Conservation (phyloP, 2,329 filamentous ascomycete genomes). For the Epichloe glyceriae region DNA sequence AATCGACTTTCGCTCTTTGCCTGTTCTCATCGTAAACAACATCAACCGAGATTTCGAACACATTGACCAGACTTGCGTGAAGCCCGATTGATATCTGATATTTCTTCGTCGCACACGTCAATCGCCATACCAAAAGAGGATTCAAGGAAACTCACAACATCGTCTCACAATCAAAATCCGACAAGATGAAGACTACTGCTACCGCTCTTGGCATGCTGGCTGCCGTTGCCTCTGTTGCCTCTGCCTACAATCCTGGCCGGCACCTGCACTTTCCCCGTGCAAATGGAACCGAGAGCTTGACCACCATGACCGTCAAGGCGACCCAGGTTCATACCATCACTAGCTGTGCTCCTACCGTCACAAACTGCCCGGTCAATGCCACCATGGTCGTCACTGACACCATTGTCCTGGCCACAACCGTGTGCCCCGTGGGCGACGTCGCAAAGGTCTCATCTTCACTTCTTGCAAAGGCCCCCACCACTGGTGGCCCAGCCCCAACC, state of each 20-base stretch:
- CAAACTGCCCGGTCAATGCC: slow-evolving; percentile 35
- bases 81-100: background rate
- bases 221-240: slow-evolving; percentile 32
- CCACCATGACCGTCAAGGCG: slow-evolving; percentile 36
- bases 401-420: slow-evolving; percentile 25
- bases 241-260: slow-evolving; percentile 24
- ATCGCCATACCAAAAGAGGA: background rate
- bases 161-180: slow-evolving; percentile 2
- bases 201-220: slow-evolving; percentile 32
- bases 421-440: slow-evolving; percentile 33
- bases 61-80: background rate
- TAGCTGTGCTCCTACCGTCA: slow-evolving; percentile 43
- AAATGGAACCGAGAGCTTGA: slow-evolving; percentile 17
- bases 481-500: background rate
- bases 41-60: background rate
- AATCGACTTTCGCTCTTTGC: slow-evolving; percentile 21
- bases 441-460: slow-evolving; percentile 27
- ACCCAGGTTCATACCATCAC: slow-evolving; percentile 45
- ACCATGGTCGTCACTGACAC: slow-evolving; percentile 25
- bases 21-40: background rate
- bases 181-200: slow-evolving; percentile 36
- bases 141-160: background rate
- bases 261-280: slow-evolving; percentile 17
- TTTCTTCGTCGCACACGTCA: background rate
- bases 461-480: slow-evolving; percentile 21